phyloP scores from a whole-genome alignment of 352 stramenopile genomes.

The Globisporangium megalacanthum region DNA sequence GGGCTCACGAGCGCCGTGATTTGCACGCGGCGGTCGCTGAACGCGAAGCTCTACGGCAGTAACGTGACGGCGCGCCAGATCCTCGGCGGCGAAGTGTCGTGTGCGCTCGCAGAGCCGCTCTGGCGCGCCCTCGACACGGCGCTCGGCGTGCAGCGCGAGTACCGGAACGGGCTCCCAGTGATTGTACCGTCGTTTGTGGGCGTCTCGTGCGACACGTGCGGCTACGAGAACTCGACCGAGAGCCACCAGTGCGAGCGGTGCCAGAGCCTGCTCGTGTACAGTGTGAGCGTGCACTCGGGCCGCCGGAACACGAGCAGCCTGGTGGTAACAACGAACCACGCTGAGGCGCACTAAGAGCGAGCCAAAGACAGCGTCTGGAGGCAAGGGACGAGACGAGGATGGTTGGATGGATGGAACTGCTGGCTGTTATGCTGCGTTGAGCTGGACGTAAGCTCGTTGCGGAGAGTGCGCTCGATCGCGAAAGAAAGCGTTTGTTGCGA shows the following conservation, averaged over 20 bases:
- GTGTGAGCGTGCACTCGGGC: constrained; percentile 61
- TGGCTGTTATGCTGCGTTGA: too few species aligned
- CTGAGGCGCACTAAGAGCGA: constrained; percentile 3
- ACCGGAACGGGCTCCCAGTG: constrained; percentile 55
- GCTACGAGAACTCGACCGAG: constrained; percentile 42
- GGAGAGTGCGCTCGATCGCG: too few species aligned
- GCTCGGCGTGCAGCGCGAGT: constrained; percentile 55
- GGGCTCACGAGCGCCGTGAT: constrained; percentile 65
- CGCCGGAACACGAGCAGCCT: constrained; percentile 48
- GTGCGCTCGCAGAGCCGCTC: constrained; percentile 48
- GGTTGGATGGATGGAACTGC: too few species aligned
- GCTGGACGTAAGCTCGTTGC: too few species aligned
- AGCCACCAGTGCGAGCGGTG: constrained; percentile 43
- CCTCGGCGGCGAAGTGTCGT: constrained; percentile 62
- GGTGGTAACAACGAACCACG: constrained; percentile 20
- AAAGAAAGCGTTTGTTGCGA: too few species aligned
- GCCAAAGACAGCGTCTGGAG: neutral
- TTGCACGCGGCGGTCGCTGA: constrained; percentile 68
- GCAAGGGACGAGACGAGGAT: neutral
- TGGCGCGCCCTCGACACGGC: constrained; percentile 60
- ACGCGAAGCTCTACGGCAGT: constrained; percentile 61
- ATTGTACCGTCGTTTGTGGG: constrained; percentile 38
- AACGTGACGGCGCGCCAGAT: constrained; percentile 63
- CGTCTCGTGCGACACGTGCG: constrained; percentile 48
- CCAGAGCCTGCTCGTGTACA: constrained; percentile 67